These are phyloP conservation scores for Fulvia fulva DNA, from an alignment of 2,329 filamentous ascomycete genomes.

Conservation along the genomic window DNA sequence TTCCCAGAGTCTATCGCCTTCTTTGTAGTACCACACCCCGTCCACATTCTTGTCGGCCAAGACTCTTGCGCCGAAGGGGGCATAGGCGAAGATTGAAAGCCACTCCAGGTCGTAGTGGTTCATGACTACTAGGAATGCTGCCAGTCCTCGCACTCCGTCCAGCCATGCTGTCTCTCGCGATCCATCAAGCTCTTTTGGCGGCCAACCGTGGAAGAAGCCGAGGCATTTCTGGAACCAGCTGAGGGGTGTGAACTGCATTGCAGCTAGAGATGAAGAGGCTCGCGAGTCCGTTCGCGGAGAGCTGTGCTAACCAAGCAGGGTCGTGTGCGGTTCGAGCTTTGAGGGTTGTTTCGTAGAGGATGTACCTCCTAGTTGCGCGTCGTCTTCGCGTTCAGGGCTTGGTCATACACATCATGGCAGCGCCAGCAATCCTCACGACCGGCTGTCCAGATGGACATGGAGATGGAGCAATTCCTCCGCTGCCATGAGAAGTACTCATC, in stretches of 20 bases:
- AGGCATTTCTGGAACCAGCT: not conserved
- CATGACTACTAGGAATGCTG: conserved; percentile 9
- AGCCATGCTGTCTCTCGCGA: conserved; percentile 9
- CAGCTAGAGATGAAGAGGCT: not conserved
- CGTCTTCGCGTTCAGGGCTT: not conserved
- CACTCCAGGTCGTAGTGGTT: conserved; percentile 5
- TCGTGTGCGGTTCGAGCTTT: not conserved
- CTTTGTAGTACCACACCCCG: not conserved
- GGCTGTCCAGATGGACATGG: not conserved
- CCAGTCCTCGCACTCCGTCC: conserved; percentile 8
- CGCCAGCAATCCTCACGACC: not conserved
- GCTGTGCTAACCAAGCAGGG: not conserved
- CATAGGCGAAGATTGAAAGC: not conserved
- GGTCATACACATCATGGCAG: not conserved
- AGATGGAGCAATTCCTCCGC: not conserved
- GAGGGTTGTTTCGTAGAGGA: no score
- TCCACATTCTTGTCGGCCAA: not conserved
- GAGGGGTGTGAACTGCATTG: not conserved
- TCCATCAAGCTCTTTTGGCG: not conserved
- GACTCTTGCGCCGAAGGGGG: conserved; percentile 5
- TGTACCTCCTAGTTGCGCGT: no score
- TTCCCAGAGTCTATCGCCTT: not conserved
- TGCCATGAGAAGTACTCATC: no score
- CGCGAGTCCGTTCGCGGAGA: not conserved
- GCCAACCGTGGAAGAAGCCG: not conserved